phyloP scores from a whole-genome alignment of 192 early-diverging fungal species.

The Rhizoclosmatium globosum region DNA sequence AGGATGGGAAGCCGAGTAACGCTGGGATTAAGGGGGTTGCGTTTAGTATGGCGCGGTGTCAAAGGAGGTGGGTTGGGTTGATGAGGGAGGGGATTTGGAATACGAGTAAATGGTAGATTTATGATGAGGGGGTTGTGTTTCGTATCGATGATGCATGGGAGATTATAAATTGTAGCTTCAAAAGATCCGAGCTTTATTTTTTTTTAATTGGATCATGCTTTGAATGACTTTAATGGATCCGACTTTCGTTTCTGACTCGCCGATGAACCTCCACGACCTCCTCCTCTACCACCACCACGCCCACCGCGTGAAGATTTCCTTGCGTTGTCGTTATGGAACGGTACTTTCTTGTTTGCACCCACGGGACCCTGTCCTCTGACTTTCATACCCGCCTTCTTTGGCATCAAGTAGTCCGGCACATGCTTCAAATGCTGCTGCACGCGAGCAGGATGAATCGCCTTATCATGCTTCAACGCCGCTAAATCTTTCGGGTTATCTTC shows the following conservation, averaged over 20 bases:
- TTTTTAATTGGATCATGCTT: not conserved
- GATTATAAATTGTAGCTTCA: too few species aligned
- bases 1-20: too few species aligned
- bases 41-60: too few species aligned
- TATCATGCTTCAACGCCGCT: conserved; percentile 90
- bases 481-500: conserved; percentile 95
- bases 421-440: conserved; percentile 92
- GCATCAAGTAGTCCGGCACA: conserved; percentile 92
- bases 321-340: conserved; percentile 41
- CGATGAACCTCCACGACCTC: conserved; percentile 29
- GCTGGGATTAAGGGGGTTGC: too few species aligned
- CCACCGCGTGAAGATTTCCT: conserved; percentile 21
- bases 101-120: too few species aligned
- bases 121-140: too few species aligned
- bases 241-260: conserved; percentile 11
- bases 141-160: too few species aligned
- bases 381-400: conserved; percentile 57
- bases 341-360: conserved; percentile 33
- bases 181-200: too few species aligned
- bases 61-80: too few species aligned
- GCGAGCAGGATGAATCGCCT: conserved; percentile 80
- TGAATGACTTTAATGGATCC: conserved; percentile 42
- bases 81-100: too few species aligned
- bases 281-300: conserved; percentile 32
- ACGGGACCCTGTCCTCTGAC: conserved; percentile 12